Base-by-base conservation (phyloP, 306 rosid species). In the Lablab purpureus region DNA sequence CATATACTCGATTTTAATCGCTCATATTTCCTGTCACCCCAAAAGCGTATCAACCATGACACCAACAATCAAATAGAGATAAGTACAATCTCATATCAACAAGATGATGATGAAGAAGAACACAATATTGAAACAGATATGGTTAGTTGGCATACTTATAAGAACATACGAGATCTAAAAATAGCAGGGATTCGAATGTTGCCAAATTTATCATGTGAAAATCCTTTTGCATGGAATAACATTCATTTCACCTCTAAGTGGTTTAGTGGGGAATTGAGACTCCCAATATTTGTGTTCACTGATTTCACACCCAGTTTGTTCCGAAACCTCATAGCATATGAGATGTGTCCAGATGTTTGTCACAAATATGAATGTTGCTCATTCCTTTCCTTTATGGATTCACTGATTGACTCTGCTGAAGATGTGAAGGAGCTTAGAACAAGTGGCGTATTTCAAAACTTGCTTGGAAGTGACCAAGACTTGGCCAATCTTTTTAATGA, bases 271-370 rank as follows among this genome's bases (percentile, higher is more conserved):
- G 79, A 74, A 41, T 14, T 74, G 47, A 58, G 19, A 0, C 78
- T 74, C 0, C 78, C 79, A 25, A 0, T 5, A 0, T 6, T 59
- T 45, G 0, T 27, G 5, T 27, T 74, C 47, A 45, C 43, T 1
- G 59, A 74, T n/a, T 21, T 17, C 28, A 74, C 59, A 10, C 59
- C 70, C 0, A 59, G 25, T 74, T 6, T 59, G 0, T 74, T 59
- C 10, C 14, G 71, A 6, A 74, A 74, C 7, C 60, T 60, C 17
- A n/a, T 59, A 45, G 79, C 79, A 1, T 60, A 10, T 27, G 79
- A 74, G 71, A 43, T 58, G 69, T 74, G 78, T 58, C 58, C 78
- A 4, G 56, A 74, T 74, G 41, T 74, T 25, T 12, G 0, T n/a
- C 5, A 10, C 19, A 43, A 41, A 4, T 58, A 40, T 41, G 58